Base-by-base conservation (phyloP, 805 yeast species). In the Wickerhamomyces strasburgensis region DNA sequence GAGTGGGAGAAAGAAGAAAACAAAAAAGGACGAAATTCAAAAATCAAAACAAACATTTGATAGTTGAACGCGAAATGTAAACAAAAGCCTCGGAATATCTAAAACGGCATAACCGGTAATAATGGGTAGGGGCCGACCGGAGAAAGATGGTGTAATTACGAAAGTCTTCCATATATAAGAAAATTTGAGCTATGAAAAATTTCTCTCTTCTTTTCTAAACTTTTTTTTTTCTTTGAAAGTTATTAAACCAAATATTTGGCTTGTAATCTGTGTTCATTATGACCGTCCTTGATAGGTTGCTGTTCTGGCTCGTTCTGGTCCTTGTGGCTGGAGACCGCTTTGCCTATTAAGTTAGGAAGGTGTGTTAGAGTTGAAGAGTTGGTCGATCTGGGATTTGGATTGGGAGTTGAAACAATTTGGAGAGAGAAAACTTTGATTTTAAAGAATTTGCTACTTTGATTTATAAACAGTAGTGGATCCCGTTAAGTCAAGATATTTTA, bases 311-410 rank as follows among this genome's bases (percentile, higher is more conserved):
- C 16, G 35, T 23, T 33, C 24, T 33, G 37, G 34, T 27, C 40
- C 29, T 35, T 24, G 34, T 26, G 24, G 32, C 29, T 35, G 38
- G 27, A 38, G 45, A 35, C 34, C 37, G 33, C 19, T 47, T 54
- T 59, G 63, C 64, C 62, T 56, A 58, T 61, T 61, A 36, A 50
- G 38, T 60, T 59, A 57, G 61, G 63, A 58, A 47, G 40, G 35
- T 39, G 24, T 14, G 34, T 31, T 28, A 35, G 33, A 39, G 42
- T 44, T 45, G 37, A 48, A 34, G 39, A 29, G 29, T 27, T 30
- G 23, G 13, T 29, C 35, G 31, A 31, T 18, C 21, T n/a, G 18
- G 15, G 46, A 51, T 57, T 59, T 54, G 48, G 34, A 31, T 46
- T 34, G 40, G 33, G 46, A 46, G 61, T 52, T 54, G 60, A 52